phyloP scores from a whole-genome alignment of 2,329 filamentous ascomycete genomes.

The Daldinia sp. region DNA sequence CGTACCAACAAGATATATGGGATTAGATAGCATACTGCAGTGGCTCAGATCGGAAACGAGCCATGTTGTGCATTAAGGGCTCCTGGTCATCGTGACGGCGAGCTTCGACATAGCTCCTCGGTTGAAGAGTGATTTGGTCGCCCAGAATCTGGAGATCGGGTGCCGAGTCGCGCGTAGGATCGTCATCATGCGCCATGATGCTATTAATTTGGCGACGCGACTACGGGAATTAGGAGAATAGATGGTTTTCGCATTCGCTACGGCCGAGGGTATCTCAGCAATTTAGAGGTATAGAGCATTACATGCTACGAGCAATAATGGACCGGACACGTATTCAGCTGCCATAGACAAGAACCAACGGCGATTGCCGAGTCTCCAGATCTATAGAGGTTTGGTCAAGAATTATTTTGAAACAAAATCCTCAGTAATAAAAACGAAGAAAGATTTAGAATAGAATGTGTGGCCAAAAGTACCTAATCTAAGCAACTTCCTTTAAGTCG shows the following conservation, averaged over 20 bases:
- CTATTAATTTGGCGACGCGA: constrained; percentile 5
- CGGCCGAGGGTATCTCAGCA: constrained; percentile 37
- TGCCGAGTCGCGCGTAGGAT: constrained; percentile 65
- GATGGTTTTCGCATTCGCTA: constrained; percentile 25
- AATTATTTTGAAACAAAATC: neutral
- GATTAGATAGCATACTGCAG: constrained; percentile 60
- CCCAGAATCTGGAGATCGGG: constrained; percentile 84
- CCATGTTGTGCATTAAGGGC: constrained; percentile 83
- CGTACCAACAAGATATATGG: neutral
- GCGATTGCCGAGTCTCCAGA: neutral
- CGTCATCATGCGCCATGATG: constrained; percentile 57
- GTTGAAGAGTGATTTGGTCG: constrained; percentile 79
- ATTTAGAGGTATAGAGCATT: constrained; percentile 25
- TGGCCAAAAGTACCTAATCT: too few species aligned
- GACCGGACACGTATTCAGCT: constrained; percentile 6
- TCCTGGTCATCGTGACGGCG: constrained; percentile 68
- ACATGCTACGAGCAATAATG: constrained; percentile 33
- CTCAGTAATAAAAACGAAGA: neutral
- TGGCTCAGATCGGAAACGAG: constrained; percentile 81
- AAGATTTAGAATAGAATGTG: neutral
- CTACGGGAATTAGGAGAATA: constrained; percentile 6
- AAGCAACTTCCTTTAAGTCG: neutral
- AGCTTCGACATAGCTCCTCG: constrained; percentile 73
- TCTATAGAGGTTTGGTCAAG: neutral
- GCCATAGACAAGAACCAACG: neutral